Percentiles rank a stretch among this genome's conserved stretches.
phyloP scores from a whole-genome alignment of 441 rosid genomes.

The Populus tomentosa region DNA sequence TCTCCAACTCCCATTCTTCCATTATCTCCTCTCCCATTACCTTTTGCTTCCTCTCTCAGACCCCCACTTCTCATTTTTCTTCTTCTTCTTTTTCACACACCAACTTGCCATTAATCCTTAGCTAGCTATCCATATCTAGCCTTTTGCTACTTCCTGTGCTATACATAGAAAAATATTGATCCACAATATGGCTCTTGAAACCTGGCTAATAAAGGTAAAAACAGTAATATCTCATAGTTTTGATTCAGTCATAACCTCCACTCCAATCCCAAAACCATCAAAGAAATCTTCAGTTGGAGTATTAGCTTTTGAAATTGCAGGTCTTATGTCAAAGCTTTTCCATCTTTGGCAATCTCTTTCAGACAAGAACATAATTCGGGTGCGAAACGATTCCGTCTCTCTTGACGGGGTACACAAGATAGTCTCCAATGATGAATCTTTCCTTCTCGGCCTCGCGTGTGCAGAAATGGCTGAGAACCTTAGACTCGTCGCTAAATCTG shows the following conservation, averaged over 20 bases:
- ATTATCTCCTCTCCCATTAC: conserved; percentile 21
- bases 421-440: conserved; percentile 69
- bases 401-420: conserved; percentile 77
- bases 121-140: background rate
- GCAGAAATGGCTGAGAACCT: conserved; percentile 76
- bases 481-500: conserved; percentile 45
- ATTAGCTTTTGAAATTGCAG: conserved; percentile 73
- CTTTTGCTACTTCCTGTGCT: background rate
- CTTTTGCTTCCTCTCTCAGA: conserved; percentile 1
- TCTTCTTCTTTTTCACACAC: background rate
- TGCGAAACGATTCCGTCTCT: conserved; percentile 61
- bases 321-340: conserved; percentile 82
- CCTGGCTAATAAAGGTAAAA: conserved; percentile 69
- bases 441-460: conserved; percentile 73
- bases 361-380: conserved; percentile 54
- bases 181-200: conserved; percentile 65
- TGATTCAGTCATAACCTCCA: conserved; percentile 41
- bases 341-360: conserved; percentile 77
- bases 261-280: conserved; percentile 25
- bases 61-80: background rate
- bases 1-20: conserved; percentile 28
- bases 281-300: conserved; percentile 49
- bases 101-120: background rate
- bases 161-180: background rate
- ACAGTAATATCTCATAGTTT: conserved; percentile 44